A percentile compares a stretch with the other conserved stretches of the same genome.
These are phyloP conservation scores for Telfairia occidentalis DNA, from an alignment of 331 rosid species.

Conservation along the genomic window DNA sequence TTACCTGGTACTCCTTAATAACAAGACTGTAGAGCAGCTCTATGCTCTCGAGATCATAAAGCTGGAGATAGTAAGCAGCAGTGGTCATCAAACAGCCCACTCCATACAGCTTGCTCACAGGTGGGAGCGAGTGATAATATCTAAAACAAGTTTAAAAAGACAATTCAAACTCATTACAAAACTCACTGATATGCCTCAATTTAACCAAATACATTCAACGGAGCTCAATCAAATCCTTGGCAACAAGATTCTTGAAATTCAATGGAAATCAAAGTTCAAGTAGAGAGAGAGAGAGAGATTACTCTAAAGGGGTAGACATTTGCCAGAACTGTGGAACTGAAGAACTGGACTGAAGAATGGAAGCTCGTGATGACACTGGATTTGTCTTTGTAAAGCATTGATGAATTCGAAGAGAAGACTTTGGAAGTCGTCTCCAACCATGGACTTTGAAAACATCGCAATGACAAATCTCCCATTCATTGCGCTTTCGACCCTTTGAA, in stretches of 20 bases:
- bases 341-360: neutral
- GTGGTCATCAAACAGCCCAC: conserved; percentile 61
- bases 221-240: neutral
- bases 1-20: conserved; percentile 42
- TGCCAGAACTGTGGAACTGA: conserved; percentile 1
- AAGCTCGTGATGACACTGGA: neutral
- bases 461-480: neutral
- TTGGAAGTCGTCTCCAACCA: conserved; percentile 1
- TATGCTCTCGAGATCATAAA: conserved; percentile 16
- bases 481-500: neutral
- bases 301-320: conserved; percentile 81
- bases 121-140: conserved; percentile 55
- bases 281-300: conserved; percentile 13
- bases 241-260: neutral
- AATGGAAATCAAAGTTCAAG: neutral
- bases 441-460: neutral
- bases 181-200: neutral
- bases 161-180: neutral
- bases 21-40: conserved; percentile 28
- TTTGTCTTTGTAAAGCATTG: neutral
- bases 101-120: conserved; percentile 65
- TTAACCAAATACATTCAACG: neutral
- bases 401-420: neutral
- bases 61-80: conserved; percentile 32
- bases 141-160: conserved; percentile 20